These are phyloP conservation scores for Vitis labrusca DNA, from an alignment of 164 flowering plant genomes.

Conservation along the genomic window DNA sequence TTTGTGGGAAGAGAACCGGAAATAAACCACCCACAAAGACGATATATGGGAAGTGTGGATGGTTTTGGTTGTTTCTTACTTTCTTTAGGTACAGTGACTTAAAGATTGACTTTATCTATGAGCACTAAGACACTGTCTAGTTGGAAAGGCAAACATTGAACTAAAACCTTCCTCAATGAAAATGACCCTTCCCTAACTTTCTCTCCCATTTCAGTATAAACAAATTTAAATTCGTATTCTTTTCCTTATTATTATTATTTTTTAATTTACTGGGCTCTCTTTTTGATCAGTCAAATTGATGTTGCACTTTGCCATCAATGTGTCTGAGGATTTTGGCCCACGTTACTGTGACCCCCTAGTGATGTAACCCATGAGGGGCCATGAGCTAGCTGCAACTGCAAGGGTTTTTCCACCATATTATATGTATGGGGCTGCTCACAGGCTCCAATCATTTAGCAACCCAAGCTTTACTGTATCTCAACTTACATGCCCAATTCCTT, in stretches of 20 bases:
- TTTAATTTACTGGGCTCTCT: not conserved
- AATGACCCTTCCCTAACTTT: constrained; percentile 28
- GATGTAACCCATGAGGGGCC: not conserved
- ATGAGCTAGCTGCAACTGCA: too few species aligned
- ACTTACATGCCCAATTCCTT: too few species aligned
- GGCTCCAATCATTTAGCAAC: too few species aligned
- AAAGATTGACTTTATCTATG: not conserved
- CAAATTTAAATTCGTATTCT: not conserved
- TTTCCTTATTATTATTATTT: not conserved
- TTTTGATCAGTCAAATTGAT: constrained; percentile 10
- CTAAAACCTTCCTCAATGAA: constrained; percentile 6
- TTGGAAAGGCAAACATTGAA: constrained; percentile 8
- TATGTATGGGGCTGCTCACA: too few species aligned
- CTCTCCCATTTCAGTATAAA: constrained; percentile 2
- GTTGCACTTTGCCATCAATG: not conserved
- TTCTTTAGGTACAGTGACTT: too few species aligned
- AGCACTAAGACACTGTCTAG: constrained; percentile 8
- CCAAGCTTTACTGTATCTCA: too few species aligned
- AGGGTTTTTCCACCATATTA: too few species aligned
- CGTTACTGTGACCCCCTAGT: not conserved
- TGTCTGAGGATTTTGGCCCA: not conserved
- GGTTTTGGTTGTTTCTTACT: too few species aligned
- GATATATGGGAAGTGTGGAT: too few species aligned
- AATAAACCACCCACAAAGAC: too few species aligned
- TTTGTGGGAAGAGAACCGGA: too few species aligned